These are phyloP conservation scores for Fusarium vanettenii DNA, from an alignment of 2,329 filamentous ascomycete species.

Conservation along the genomic window DNA sequence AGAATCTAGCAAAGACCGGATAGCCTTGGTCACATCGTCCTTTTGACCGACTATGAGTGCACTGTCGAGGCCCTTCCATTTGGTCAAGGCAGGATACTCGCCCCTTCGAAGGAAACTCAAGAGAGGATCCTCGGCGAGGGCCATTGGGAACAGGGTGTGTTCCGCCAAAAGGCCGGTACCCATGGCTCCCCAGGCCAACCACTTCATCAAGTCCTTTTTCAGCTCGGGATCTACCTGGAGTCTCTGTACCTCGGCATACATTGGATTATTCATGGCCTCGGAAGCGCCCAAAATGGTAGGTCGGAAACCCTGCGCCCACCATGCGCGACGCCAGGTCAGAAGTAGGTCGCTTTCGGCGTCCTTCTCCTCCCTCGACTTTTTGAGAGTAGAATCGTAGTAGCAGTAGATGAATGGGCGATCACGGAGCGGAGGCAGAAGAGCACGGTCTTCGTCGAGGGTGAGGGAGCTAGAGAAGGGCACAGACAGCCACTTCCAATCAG, in stretches of 20 bases:
- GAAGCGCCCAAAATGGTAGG: conserved; percentile 83
- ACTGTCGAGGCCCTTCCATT: conserved; percentile 77
- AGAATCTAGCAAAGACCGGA: conserved; percentile 70
- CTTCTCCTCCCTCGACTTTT: conserved; percentile 71
- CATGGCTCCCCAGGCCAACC: conserved; percentile 95
- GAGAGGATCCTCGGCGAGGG: conserved; percentile 75
- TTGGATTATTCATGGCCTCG: conserved; percentile 85
- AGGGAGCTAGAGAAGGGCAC: conserved; percentile 85
- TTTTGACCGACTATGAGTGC: conserved; percentile 80
- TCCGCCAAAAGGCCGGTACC: conserved; percentile 83
- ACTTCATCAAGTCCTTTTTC: conserved; percentile 80
- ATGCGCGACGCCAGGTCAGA: conserved; percentile 89
- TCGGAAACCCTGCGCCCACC: conserved; percentile 94
- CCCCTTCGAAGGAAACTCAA: conserved; percentile 80
- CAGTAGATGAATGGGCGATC: conserved; percentile 85
- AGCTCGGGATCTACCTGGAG: conserved; percentile 70
- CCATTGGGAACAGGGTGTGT: conserved; percentile 88
- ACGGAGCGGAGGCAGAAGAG: conserved; percentile 81
- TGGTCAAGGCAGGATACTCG: conserved; percentile 78
- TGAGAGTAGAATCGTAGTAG: conserved; percentile 80
- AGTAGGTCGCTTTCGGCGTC: conserved; percentile 83
- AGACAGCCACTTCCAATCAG: conserved; percentile 89
- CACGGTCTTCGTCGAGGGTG: conserved; percentile 83
- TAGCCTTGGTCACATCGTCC: conserved; percentile 69
- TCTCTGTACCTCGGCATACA: conserved; percentile 77